These are phyloP conservation scores for Melocanna baccifera DNA, from an alignment of 176 grass and related monocot genomes.

Conservation along the genomic window DNA sequence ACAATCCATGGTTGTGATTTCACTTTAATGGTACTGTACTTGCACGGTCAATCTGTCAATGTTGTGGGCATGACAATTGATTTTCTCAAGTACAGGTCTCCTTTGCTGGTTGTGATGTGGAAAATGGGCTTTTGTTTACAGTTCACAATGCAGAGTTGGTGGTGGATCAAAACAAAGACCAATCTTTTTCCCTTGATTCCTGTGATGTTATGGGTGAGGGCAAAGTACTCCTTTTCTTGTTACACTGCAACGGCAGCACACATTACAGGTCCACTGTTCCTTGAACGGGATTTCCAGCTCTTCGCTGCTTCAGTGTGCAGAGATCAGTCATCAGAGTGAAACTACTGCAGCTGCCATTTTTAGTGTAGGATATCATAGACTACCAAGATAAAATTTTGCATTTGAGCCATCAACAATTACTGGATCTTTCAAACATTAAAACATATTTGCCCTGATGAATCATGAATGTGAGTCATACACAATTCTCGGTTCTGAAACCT, in stretches of 20 bases:
- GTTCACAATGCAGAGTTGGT: background rate
- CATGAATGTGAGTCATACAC: background rate
- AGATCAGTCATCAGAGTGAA: background rate
- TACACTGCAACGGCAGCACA: background rate
- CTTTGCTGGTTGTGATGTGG: slow-evolving; percentile 14
- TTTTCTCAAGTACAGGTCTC: background rate
- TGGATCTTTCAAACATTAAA: background rate
- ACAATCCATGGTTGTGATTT: background rate
- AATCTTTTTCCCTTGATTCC: slow-evolving; percentile 4
- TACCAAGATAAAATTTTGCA: background rate
- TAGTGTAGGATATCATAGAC: background rate
- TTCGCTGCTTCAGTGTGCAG: background rate
- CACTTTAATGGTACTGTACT: background rate
- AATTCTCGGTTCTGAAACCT: background rate
- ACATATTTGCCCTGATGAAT: background rate
- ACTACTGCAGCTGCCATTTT: background rate
- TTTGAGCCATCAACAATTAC: background rate
- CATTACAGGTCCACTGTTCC: background rate
- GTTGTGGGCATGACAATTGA: background rate
- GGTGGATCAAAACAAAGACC: background rate
- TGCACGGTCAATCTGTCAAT: slow-evolving; percentile 4
- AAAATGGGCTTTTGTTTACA: slow-evolving; percentile 13
- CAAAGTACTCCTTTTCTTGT: background rate
- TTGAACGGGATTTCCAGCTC: background rate
- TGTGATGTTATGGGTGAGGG: slow-evolving; percentile 11